Conservation (phyloP, 371 early-diverging fungal genomes). For the Mucor sp. region DNA sequence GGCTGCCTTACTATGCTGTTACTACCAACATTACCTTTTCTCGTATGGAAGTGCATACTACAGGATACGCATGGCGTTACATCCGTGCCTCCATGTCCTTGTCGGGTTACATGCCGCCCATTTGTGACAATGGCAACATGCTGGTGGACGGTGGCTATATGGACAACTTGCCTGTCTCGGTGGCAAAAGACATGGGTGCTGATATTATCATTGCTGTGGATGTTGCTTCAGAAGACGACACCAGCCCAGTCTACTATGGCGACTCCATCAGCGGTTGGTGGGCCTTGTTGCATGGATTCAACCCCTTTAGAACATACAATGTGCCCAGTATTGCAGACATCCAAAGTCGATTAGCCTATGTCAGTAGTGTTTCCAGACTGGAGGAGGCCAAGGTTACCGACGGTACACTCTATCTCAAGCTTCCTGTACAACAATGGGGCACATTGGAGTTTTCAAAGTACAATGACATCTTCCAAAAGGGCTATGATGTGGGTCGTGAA, state of each 20-base stretch:
- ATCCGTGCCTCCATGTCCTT: conserved; percentile 99
- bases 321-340: conserved; percentile 97
- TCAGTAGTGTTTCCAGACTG: conserved; percentile 88
- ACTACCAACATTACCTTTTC: conserved; percentile 98
- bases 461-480: conserved; percentile 88
- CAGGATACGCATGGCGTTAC: conserved; percentile 97
- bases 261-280: conserved; percentile 96
- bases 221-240: conserved; percentile 91
- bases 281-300: conserved; percentile 84
- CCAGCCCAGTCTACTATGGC: conserved; percentile 83
- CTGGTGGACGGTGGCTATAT: conserved; percentile 99
- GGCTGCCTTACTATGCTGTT: conserved; percentile 97
- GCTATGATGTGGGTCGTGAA: conserved; percentile 89
- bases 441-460: conserved; percentile 91
- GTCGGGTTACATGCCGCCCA: conserved; percentile 92
- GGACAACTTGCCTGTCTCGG: conserved; percentile 97
- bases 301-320: conserved; percentile 74
- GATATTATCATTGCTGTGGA: conserved; percentile 97
- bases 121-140: conserved; percentile 95
- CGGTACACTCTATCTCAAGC: conserved; percentile 86
- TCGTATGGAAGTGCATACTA: conserved; percentile 91
- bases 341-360: conserved; percentile 96
- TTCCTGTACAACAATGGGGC: conserved; percentile 89
- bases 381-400: conserved; percentile 88
- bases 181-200: conserved; percentile 92